These are phyloP conservation scores for Nidula niveotomentosa DNA, from an alignment of 1,284 basidiomycete genomes.

Conservation along the genomic window DNA sequence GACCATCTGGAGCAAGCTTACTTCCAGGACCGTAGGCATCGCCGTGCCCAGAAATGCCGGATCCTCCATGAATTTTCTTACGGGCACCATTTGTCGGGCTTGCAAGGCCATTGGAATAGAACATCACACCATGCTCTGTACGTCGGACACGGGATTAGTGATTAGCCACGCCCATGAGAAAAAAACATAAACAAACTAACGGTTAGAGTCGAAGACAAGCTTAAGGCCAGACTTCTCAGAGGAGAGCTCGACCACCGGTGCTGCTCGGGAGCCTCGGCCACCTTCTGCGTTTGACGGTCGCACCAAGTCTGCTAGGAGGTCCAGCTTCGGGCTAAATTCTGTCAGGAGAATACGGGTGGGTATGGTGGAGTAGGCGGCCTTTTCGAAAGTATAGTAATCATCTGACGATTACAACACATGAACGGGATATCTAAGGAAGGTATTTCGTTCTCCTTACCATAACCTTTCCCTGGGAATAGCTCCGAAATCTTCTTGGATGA, in stretches of 20 bases:
- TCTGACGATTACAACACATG: constrained; percentile 35
- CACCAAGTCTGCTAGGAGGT: constrained; percentile 51
- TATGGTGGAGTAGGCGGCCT: constrained; percentile 22
- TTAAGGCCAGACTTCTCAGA: constrained; percentile 60
- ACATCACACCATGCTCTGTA: constrained; percentile 70
- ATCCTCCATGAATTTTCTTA: constrained; percentile 76
- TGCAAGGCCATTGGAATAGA: constrained; percentile 64
- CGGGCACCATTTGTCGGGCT: constrained; percentile 46
- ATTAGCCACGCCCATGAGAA: not conserved
- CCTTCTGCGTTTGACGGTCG: constrained; percentile 24
- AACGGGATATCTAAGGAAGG: constrained; percentile 1
- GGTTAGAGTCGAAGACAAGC: constrained; percentile 66
- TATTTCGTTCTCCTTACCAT: constrained; percentile 41
- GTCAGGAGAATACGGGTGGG: constrained; percentile 38
- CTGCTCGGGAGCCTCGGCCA: constrained; percentile 23
- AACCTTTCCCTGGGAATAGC: constrained; percentile 52
- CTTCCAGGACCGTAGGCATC: constrained; percentile 62
- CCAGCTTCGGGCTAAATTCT: constrained; percentile 29
- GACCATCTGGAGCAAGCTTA: constrained; percentile 27
- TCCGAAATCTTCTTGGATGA: constrained; percentile 55
- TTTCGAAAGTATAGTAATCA: constrained; percentile 61
- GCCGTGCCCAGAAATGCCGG: constrained; percentile 52
- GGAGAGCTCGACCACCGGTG: constrained; percentile 51
- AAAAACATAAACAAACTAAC: constrained; percentile 37
- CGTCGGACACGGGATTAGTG: not conserved